Evolutionary conservation across 495 filamentous ascomycete species (phyloP), one percentile per base, ranked within the genome.

Genomic region (Podospora conica): DNA sequence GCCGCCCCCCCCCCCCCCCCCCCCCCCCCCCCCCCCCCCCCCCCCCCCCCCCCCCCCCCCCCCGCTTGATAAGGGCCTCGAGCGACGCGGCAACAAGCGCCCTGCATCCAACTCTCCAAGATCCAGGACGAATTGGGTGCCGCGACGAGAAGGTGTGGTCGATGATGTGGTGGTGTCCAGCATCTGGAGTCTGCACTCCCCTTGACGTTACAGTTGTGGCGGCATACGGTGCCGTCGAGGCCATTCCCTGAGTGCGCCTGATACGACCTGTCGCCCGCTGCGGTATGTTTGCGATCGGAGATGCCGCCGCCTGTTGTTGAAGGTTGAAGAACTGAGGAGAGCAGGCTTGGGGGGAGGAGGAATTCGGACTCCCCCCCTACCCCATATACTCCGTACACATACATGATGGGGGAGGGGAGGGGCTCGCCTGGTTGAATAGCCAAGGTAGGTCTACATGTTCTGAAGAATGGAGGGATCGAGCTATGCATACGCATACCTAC

Each of bases 341-440:
- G 55, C 7, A 25, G 31, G n/a, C 18, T 28, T 22, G 33, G 55
- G 63, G 21, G 56, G 53, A 7, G 53, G 56, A 25, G 54, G 31
- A 29, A 64, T 64, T 53, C 63, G 24, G 63, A 58, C 27, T 31
- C 54, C 55, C 63, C 57, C 57, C 31, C 53, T 21, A 5, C 63
- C 55, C 57, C 27, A 18, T 57, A 64, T 64, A 40, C 61, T 48
- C 31, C 48, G 29, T 61, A n/a, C 18, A 48, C 12, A 29, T 27
- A 25, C 22, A 59, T 48, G 40, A n/a, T 9, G 29, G 23, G 28
- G 59, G 23, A 22, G 28, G 40, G 25, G 28, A 63, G 23, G 55
- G 28, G 28, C 54, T 48, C n/a, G 63, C 54, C 63, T 55, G 55
- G 63, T 18, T 64, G 63, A 64, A 64, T 64, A 48, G 31, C 54